These are phyloP conservation scores for Lablab purpureus DNA, from an alignment of 306 rosid genomes.

Conservation along the genomic window DNA sequence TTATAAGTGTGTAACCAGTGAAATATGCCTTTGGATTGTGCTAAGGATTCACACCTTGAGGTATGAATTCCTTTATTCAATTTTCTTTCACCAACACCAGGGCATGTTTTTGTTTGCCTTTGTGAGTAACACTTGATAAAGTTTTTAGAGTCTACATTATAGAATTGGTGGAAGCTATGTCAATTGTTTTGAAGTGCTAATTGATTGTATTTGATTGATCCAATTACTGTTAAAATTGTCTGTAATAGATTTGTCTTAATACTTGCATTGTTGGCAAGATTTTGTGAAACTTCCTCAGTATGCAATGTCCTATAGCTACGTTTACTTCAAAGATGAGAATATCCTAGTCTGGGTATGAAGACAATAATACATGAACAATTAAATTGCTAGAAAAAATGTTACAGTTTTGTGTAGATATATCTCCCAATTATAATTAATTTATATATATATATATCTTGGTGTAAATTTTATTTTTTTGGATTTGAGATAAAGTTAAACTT, in stretches of 20 bases:
- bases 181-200: constrained; percentile 40
- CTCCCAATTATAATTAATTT: no score
- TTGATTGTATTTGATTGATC: constrained; percentile 49
- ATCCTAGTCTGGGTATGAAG: neutral
- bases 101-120: constrained; percentile 58
- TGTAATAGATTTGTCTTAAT: neutral
- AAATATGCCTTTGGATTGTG: constrained; percentile 51
- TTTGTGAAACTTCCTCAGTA: constrained; percentile 1
- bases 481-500: no score
- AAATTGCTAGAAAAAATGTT: neutral
- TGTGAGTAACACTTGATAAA: constrained; percentile 49
- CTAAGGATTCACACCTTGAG: constrained; percentile 31
- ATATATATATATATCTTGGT: no score
- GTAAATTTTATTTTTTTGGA: no score
- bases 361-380: neutral
- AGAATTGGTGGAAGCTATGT: constrained; percentile 35
- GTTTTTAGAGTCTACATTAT: constrained; percentile 29
- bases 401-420: no score
- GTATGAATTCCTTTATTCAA: constrained; percentile 37
- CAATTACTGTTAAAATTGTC: constrained; percentile 29
- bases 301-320: neutral
- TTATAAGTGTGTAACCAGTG: constrained; percentile 56
- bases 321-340: neutral
- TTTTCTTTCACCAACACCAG: constrained; percentile 49
- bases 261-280: neutral